Percentiles rank a stretch among this genome's conserved stretches.
Evolutionary conservation across 2,329 filamentous ascomycete genomes (phyloP).

Genomic region (Talaromyces rugulosus): DNA sequence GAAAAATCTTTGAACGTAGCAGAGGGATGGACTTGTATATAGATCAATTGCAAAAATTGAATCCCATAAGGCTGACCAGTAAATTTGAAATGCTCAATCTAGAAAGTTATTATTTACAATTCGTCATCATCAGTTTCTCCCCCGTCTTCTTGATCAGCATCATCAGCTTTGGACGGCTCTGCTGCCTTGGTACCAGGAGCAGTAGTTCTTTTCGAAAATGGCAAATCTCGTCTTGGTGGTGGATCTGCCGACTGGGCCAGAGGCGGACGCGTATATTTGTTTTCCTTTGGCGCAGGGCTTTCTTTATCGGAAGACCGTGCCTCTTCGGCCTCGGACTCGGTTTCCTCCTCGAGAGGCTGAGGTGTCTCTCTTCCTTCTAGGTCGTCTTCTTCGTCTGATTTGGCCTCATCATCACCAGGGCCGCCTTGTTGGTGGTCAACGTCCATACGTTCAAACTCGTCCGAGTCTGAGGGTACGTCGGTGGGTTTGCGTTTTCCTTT

Average conservation of each 20-base stretch:
- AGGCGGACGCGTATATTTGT: slow-evolving; percentile 6
- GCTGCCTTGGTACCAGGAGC: neutral
- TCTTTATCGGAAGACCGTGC: slow-evolving; percentile 14
- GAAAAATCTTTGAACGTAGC: neutral
- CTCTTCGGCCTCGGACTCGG: slow-evolving; percentile 27
- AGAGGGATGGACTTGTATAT: slow-evolving; percentile 3
- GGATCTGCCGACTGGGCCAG: slow-evolving; percentile 19
- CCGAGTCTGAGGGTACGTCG: slow-evolving; percentile 23
- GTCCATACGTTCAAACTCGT: slow-evolving; percentile 37
- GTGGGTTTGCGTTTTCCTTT: slow-evolving; percentile 25
- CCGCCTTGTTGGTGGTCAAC: slow-evolving; percentile 18
- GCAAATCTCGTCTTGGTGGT: slow-evolving; percentile 40
- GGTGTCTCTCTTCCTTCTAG: slow-evolving; percentile 27
- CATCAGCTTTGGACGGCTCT: slow-evolving; percentile 6
- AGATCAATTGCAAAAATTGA: slow-evolving; percentile 2
- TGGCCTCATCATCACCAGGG: slow-evolving; percentile 4
- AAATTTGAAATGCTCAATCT: neutral
- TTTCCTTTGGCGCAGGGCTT: neutral
- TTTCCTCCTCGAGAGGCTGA: slow-evolving; percentile 30
- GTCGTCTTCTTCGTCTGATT: slow-evolving; percentile 18
- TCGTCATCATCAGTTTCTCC: slow-evolving; percentile 43
- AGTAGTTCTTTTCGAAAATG: slow-evolving; percentile 29
- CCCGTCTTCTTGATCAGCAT: slow-evolving; percentile 12
- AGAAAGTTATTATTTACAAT: slow-evolving; percentile 11
- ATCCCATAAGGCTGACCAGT: neutral